Percentiles rank a stretch among this genome's conserved stretches.
These are phyloP conservation scores for Penicillium roqueforti DNA, from an alignment of 495 filamentous ascomycete species.

Conservation along the genomic window DNA sequence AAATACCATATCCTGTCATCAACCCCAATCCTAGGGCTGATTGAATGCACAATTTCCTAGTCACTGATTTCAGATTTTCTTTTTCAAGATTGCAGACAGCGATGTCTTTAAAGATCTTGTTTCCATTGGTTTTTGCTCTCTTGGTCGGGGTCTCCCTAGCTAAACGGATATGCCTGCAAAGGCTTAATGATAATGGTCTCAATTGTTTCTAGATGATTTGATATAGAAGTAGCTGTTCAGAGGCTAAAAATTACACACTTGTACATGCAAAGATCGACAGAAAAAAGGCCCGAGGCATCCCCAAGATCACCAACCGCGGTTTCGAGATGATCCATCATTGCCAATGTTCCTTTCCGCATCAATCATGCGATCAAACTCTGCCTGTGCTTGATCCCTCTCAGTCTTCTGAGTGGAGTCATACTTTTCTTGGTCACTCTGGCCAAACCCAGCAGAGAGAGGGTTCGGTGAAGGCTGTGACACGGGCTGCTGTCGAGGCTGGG, in stretches of 20 bases:
- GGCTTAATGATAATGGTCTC: constrained; percentile 9
- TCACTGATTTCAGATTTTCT: background rate
- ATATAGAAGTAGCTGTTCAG: background rate
- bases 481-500: constrained; percentile 12
- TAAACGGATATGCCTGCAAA: constrained; percentile 9
- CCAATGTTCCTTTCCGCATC: constrained; percentile 35
- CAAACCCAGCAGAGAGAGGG: background rate
- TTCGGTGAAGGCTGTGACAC: constrained; percentile 5
- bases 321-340: constrained; percentile 13
- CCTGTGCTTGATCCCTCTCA: constrained; percentile 36
- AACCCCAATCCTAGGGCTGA: background rate
- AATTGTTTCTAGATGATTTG: background rate
- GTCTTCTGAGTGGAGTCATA: constrained; percentile 14
- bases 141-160: background rate
- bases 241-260: background rate
- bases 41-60: background rate
- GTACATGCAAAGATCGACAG: background rate
- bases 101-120: background rate
- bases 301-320: constrained; percentile 25
- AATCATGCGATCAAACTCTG: constrained; percentile 41
- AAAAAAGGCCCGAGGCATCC: background rate
- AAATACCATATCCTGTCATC: constrained; percentile 6
- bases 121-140: background rate
- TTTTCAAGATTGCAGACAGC: constrained; percentile 1
- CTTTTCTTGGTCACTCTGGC: constrained; percentile 6